Evolutionary conservation across 257 asterid genomes (phyloP).

Genomic region (Fraxinus americana): DNA sequence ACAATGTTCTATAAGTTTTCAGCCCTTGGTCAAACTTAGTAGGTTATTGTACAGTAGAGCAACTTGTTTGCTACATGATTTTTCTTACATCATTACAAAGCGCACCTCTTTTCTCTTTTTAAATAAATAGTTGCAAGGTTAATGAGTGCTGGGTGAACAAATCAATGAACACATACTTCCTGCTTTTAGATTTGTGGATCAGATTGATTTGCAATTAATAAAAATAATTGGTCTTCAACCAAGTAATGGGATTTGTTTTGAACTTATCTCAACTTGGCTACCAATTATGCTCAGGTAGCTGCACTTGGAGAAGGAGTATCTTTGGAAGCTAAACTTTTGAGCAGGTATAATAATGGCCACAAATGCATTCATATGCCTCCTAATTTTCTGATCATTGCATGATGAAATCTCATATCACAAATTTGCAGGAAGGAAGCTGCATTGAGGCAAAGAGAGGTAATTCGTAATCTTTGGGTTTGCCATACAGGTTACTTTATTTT

Average conservation of each 20-base stretch:
- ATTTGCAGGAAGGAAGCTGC: conserved; percentile 91
- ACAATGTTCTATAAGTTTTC: conserved; percentile 13
- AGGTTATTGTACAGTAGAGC: conserved; percentile 18
- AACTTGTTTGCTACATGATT: conserved; percentile 13
- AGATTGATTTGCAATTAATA: neutral
- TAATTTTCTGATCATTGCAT: conserved; percentile 25
- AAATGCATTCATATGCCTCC: conserved; percentile 28
- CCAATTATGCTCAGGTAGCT: conserved; percentile 68
- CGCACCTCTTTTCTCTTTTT: neutral
- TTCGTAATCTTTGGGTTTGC: conserved; percentile 24
- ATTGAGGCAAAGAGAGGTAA: conserved; percentile 95
- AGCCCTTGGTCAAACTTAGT: neutral
- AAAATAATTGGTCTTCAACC: neutral
- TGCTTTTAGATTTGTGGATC: neutral
- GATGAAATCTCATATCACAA: conserved; percentile 22
- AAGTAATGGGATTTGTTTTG: conserved; percentile 9
- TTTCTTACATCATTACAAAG: conserved; percentile 18
- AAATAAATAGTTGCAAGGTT: neutral
- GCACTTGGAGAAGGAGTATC: conserved; percentile 96
- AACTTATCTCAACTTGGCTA: conserved; percentile 20
- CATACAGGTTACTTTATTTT: conserved; percentile 11
- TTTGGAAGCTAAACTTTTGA: conserved; percentile 88
- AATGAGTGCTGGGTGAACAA: neutral
- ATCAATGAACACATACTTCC: neutral
- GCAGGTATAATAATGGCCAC: conserved; percentile 60